Percentiles rank a stretch among this genome's conserved stretches.
These are phyloP conservation scores for Arthrobotrys sinensis DNA, from an alignment of 2,329 filamentous ascomycete species.

Conservation along the genomic window DNA sequence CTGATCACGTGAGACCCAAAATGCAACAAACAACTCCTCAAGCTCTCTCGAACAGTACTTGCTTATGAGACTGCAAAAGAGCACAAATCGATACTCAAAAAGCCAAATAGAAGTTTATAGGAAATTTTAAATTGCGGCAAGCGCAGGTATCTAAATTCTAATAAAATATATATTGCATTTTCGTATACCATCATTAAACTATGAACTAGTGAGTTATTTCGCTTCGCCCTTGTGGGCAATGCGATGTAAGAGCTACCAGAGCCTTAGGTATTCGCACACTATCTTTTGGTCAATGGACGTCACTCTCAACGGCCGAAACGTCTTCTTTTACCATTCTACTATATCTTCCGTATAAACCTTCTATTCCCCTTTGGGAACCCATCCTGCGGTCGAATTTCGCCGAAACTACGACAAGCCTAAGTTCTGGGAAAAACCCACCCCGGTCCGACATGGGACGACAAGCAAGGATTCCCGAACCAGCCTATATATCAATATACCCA, in stretches of 20 bases:
- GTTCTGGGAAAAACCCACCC: conserved; percentile 45
- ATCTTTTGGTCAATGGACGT: not conserved
- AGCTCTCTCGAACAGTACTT: not conserved
- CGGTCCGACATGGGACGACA: conserved; percentile 44
- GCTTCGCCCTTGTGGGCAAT: too few relatives aligned
- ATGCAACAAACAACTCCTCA: conserved; percentile 19
- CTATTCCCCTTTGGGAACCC: not conserved
- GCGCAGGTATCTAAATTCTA: too few relatives aligned
- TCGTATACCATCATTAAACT: too few relatives aligned
- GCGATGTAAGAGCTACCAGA: too few relatives aligned
- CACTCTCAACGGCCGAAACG: not conserved
- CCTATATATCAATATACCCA: conserved; percentile 42
- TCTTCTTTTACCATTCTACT: not conserved
- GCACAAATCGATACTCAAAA: not conserved
- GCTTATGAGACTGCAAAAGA: too few relatives aligned
- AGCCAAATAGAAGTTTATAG: too few relatives aligned
- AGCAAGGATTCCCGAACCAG: conserved; percentile 45
- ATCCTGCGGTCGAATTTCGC: conserved; percentile 55
- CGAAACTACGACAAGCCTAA: conserved; percentile 41
- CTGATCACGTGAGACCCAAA: not conserved
- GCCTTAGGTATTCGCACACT: not conserved
- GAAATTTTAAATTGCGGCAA: too few relatives aligned
- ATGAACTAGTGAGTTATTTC: too few relatives aligned
- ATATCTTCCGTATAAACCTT: conserved; percentile 2
- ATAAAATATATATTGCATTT: too few relatives aligned